Percentiles rank a stretch among this genome's conserved stretches.
phyloP scores from a whole-genome alignment of 257 asterid genomes.

The Primulina huaijiensis region DNA sequence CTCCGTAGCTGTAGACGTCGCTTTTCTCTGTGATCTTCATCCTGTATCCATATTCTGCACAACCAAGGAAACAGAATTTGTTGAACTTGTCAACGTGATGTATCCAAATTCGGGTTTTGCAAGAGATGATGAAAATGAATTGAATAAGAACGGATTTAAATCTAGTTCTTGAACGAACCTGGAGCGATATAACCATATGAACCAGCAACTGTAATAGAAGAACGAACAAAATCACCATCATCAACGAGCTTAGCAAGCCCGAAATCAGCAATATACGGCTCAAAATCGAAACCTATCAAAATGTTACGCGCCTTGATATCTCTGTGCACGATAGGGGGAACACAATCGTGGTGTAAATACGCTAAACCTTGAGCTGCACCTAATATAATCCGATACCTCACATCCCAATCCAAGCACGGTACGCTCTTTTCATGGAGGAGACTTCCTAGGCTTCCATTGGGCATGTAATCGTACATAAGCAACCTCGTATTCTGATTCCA shows the following conservation, averaged over 20 bases:
- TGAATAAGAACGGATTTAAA: too few relatives aligned
- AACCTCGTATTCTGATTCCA: conserved; percentile 71
- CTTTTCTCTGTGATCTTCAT: conserved; percentile 81
- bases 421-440: conserved; percentile 60
- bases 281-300: conserved; percentile 68
- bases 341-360: conserved; percentile 81
- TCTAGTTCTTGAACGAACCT: conserved; percentile 41
- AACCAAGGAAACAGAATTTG: background rate
- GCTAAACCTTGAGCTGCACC: conserved; percentile 87
- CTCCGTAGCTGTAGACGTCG: conserved; percentile 81
- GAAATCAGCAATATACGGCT: conserved; percentile 88
- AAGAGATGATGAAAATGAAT: background rate
- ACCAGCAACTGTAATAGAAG: conserved; percentile 76
- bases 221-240: conserved; percentile 60
- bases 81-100: background rate
- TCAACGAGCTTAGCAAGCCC: conserved; percentile 78
- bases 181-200: conserved; percentile 94
- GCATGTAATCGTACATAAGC: conserved; percentile 88
- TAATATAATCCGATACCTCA: conserved; percentile 61
- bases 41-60: conserved; percentile 80
- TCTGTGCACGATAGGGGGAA: conserved; percentile 77
- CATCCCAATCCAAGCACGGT: conserved; percentile 77
- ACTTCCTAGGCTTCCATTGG: conserved; percentile 82
- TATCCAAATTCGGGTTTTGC: too few relatives aligned
- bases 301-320: conserved; percentile 91